Base-by-base conservation (phyloP, 2,329 filamentous ascomycete species). In the Lasiodiplodia theobromae region DNA sequence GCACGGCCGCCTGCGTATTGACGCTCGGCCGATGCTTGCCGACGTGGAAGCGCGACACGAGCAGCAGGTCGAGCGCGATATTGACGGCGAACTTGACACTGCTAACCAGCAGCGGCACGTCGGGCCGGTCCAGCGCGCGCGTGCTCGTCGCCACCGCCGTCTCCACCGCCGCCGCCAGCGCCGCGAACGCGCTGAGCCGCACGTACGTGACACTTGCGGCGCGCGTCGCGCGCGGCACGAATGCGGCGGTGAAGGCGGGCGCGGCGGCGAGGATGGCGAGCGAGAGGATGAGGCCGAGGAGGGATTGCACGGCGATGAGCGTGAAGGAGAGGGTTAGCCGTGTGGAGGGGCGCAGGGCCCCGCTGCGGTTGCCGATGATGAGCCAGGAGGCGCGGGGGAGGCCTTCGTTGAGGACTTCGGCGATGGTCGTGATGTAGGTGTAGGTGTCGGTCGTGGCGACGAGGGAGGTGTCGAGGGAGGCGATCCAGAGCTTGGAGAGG, bases 341-440 rank as follows among this genome's bases (percentile, higher is more conserved):
- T 16, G 86, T 81, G 0, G 78, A 69, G 0, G 85, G 75, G 0
- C 81, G 4, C 1, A 28, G 28, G 28, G 28, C 28, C 3, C 28
- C 28, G 28, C 28, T 80, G 1, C 89, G 85, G 77, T 93, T 89
- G 8, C 89, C 90, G 68, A 93, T 92, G 68, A 91, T 85, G 6
- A 89, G 82, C 87, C 88, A 93, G 0, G 89, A 84, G 0, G 89
- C 88, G 25, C 90, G 84, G 0, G 90, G 90, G 0, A 93, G 85
- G 0, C 91, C 90, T 75, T 93, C 91, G 71, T 93, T 93, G 18
- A 93, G 77, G 0, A 92, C 89, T 74, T 93, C 88, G 1, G 86
- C 86, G 0, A 92, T 82, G 0, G 88, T 85, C 23, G 86, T 84
- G 69, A 93, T 91, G 76, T 93, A 93, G 0, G 89, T 92, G 77